Percentiles rank a stretch among this genome's conserved stretches.
Conservation (phyloP, 2,329 filamentous ascomycete species). For the Epichloe hybrida region DNA sequence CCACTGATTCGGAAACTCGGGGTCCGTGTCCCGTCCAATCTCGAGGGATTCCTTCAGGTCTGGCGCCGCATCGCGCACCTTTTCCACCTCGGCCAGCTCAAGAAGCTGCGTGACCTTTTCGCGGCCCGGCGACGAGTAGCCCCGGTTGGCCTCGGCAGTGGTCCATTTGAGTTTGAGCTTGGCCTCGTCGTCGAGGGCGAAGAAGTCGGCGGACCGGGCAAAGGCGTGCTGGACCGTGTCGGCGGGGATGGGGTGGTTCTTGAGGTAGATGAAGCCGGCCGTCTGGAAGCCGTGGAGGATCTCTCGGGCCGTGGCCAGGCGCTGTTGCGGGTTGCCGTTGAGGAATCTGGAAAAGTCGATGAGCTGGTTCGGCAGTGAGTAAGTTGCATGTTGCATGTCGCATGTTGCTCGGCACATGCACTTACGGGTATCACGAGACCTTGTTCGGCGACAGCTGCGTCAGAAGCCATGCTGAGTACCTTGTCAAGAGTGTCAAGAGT, state of each 20-base stretch:
- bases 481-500: not conserved
- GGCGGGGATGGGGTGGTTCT: constrained; percentile 58
- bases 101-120: constrained; percentile 54
- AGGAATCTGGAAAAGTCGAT: constrained; percentile 60
- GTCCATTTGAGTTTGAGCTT: constrained; percentile 61
- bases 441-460: constrained; percentile 36
- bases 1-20: constrained; percentile 64
- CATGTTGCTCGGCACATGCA: not conserved
- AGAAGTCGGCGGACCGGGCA: constrained; percentile 55
- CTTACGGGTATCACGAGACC: constrained; percentile 42
- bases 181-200: constrained; percentile 43
- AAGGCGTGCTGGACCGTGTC: constrained; percentile 50
- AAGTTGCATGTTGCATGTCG: too few species aligned
- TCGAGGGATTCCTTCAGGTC: constrained; percentile 55
- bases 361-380: constrained; percentile 8
- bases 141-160: constrained; percentile 57
- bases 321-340: constrained; percentile 44
- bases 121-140: constrained; percentile 54
- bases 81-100: constrained; percentile 42
- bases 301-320: constrained; percentile 51
- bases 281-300: constrained; percentile 71
- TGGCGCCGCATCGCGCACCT: constrained; percentile 42
- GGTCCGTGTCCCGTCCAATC: constrained; percentile 47
- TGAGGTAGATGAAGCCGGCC: constrained; percentile 81
- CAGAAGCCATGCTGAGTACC: constrained; percentile 12